Evolutionary conservation across 345 rosid genomes (phyloP), one percentile per base, ranked within the genome.

Genomic region (Arabis alpina): DNA sequence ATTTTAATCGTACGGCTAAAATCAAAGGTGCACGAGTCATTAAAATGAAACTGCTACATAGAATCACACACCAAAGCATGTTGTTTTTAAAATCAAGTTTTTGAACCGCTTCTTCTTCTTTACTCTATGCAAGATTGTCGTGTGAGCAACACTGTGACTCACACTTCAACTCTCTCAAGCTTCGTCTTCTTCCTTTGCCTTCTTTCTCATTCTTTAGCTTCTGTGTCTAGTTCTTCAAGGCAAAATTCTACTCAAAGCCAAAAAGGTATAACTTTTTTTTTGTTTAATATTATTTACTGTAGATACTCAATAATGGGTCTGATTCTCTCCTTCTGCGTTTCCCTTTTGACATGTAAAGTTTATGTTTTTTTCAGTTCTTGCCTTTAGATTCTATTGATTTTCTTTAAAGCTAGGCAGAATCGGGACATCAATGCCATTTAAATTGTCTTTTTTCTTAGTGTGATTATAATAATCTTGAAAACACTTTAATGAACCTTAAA

Each of bases 21-120:
- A 37, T 44, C 8, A 61, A 25, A 68, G 50, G 55, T 11, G 66
- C 34, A 73, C 30, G 4, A 6, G 19, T 10, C 0, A 10, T 15
- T 11, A 58, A 2, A 24, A 50, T 57, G 59, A 10, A 28, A 39
- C 2, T 0, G 65, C 10, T 4, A 49, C 72, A 66, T 4, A 1
- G 37, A 58, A 66, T 41, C 45, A 73, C 12, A 34, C 12, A 59
- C 68, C 30, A 59, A 43, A 58, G 42, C 61, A 41, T 66, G 53
- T 13, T 4, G 2, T 25, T 73, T 43, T 61, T 70, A 3, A 74
- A 73, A 66, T 19, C 10, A 50, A 48, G 12, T 56, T 30, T 30
- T 57, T 10, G 30, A 51, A 28, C 64, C 65, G 78, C 78, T 62
- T 40, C 69, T 61, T 75, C 74, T 54, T 50, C 72, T 43, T 54